These are phyloP conservation scores for Wakefieldia striispora DNA, from an alignment of 768 basidiomycete genomes.

Conservation along the genomic window DNA sequence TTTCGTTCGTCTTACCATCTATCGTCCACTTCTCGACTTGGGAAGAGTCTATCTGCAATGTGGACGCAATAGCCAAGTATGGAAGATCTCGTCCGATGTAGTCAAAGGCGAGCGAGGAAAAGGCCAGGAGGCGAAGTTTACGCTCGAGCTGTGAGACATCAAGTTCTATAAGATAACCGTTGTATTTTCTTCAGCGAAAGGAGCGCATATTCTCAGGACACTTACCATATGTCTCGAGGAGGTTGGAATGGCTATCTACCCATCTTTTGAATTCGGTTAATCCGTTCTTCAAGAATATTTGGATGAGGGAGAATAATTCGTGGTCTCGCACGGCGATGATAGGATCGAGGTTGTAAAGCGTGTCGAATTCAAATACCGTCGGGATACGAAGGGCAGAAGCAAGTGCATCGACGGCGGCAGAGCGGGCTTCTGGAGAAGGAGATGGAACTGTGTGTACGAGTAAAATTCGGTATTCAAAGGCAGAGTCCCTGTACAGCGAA, in stretches of 20 bases:
- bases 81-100: conserved; percentile 72
- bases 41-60: conserved; percentile 58
- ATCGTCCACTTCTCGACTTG: conserved; percentile 88
- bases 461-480: conserved; percentile 64
- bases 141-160: conserved; percentile 59
- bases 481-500: conserved; percentile 41
- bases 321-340: conserved; percentile 64
- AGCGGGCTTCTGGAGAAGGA: conserved; percentile 47
- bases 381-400: conserved; percentile 64
- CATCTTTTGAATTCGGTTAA: conserved; percentile 62
- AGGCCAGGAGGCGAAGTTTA: conserved; percentile 76
- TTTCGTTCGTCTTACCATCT: conserved; percentile 53
- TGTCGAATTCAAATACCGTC: conserved; percentile 75
- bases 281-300: conserved; percentile 67
- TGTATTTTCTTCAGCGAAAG: neutral
- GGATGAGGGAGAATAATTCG: conserved; percentile 71
- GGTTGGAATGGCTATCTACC: conserved; percentile 47
- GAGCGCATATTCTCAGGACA: neutral
- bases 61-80: conserved; percentile 66
- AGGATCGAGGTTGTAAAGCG: conserved; percentile 73
- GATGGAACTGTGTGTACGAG: conserved; percentile 61
- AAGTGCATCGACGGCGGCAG: conserved; percentile 60
- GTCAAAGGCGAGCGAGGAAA: conserved; percentile 75
- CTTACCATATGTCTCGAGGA: conserved; percentile 60
- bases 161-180: conserved; percentile 42